Evolutionary conservation across 2,329 filamentous ascomycete species (phyloP).

Genomic region (Penicillium verrucosum): DNA sequence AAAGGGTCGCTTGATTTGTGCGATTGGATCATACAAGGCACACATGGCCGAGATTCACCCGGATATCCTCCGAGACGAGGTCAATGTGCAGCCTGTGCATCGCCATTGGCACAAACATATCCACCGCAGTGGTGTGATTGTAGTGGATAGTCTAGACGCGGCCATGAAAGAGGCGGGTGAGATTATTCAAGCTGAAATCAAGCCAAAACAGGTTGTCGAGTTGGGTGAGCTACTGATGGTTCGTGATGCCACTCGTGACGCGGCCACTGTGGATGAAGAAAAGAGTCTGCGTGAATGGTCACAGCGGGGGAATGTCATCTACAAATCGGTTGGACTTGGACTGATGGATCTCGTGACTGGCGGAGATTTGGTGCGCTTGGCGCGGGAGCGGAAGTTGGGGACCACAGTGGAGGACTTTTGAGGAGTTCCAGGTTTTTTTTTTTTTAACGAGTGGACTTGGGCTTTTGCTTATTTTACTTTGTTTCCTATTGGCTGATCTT

Average conservation of each 20-base stretch:
- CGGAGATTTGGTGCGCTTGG: conserved; percentile 55
- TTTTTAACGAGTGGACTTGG: background rate
- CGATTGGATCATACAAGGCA: conserved; percentile 55
- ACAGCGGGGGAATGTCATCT: conserved; percentile 62
- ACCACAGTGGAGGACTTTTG: conserved; percentile 45
- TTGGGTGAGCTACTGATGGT: conserved; percentile 75
- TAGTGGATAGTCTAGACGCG: conserved; percentile 69
- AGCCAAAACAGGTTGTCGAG: conserved; percentile 75
- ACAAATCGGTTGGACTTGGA: conserved; percentile 66
- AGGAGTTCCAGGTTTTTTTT: too few relatives aligned
- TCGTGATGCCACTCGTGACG: conserved; percentile 48
- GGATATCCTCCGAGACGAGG: conserved; percentile 66
- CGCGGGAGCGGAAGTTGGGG: conserved; percentile 56
- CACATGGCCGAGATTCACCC: conserved; percentile 81
- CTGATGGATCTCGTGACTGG: conserved; percentile 67
- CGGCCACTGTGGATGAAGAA: conserved; percentile 35
- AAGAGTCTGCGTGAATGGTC: conserved; percentile 57
- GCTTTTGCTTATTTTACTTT: conserved; percentile 2
- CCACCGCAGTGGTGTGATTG: conserved; percentile 56
- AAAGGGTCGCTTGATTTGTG: conserved; percentile 45
- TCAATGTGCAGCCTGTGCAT: conserved; percentile 45
- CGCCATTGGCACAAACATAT: conserved; percentile 52
- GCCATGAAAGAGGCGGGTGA: conserved; percentile 83
- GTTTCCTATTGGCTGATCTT: background rate
- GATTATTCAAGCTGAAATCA: conserved; percentile 72